phyloP scores from a whole-genome alignment of 2,329 filamentous ascomycete genomes.

The Huntiella savannae region DNA sequence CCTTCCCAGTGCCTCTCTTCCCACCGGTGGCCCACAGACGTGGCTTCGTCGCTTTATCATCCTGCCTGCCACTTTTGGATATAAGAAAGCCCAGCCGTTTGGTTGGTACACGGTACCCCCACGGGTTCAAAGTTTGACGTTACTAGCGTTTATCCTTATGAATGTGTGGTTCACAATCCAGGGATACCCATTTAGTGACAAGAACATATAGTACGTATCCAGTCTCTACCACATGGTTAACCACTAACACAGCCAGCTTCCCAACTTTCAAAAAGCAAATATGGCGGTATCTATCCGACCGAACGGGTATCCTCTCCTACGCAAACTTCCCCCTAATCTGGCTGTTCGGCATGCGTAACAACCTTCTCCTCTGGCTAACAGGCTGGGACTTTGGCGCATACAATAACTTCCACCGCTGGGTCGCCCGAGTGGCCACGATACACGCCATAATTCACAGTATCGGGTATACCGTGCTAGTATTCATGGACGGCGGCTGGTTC shows the following conservation, averaged over 20 bases:
- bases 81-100: constrained; percentile 23
- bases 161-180: constrained; percentile 21
- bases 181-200: constrained; percentile 21
- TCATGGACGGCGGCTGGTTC: constrained; percentile 21
- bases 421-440: constrained; percentile 41
- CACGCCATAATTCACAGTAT: constrained; percentile 45
- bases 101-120: constrained; percentile 27
- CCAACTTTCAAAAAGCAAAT: constrained; percentile 18
- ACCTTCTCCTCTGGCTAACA: constrained; percentile 44
- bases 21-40: constrained; percentile 4
- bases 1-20: not conserved
- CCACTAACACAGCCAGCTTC: constrained; percentile 17
- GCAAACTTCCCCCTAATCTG: constrained; percentile 45
- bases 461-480: constrained; percentile 32
- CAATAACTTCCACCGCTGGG: constrained; percentile 48
- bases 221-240: not conserved
- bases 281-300: constrained; percentile 39
- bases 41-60: constrained; percentile 20
- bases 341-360: constrained; percentile 50
- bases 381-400: constrained; percentile 51
- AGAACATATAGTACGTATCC: constrained; percentile 22
- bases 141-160: constrained; percentile 20
- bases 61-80: constrained; percentile 25
- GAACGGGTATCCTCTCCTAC: constrained; percentile 44
- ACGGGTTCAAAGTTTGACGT: constrained; percentile 23